Percentiles rank a stretch among this genome's conserved stretches.
These are phyloP conservation scores for Datura wrightii DNA, from an alignment of 257 asterid genomes.

Conservation along the genomic window DNA sequence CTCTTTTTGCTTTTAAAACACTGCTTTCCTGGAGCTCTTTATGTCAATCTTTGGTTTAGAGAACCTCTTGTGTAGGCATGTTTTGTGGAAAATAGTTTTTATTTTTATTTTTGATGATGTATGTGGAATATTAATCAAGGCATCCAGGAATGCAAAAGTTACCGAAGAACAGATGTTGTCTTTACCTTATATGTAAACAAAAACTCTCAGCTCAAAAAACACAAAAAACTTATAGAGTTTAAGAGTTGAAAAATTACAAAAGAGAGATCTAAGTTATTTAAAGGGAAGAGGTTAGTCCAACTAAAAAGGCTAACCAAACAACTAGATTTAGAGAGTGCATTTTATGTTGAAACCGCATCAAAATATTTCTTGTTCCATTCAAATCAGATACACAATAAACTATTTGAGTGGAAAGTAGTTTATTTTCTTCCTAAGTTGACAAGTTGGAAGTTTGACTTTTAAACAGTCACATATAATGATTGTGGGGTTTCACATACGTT, in stretches of 20 bases:
- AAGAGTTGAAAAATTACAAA: not conserved
- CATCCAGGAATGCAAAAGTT: not conserved
- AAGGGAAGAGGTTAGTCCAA: not conserved
- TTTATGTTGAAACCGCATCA: not conserved
- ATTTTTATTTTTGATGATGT: not conserved
- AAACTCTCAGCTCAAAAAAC: not conserved
- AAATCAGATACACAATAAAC: not conserved
- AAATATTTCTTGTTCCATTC: not conserved
- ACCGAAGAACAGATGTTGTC: not conserved
- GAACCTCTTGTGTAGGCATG: constrained; percentile 13
- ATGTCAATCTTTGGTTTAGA: not conserved
- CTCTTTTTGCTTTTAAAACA: not conserved
- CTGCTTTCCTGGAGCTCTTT: not conserved
- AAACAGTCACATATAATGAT: not conserved
- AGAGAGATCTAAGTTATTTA: not conserved
- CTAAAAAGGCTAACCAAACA: not conserved
- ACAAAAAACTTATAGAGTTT: not conserved
- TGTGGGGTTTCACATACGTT: not conserved
- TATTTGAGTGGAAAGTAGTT: not conserved
- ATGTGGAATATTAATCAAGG: not conserved
- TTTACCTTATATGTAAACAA: not conserved
- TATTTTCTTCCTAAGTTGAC: constrained; percentile 11
- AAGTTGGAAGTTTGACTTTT: constrained; percentile 7
- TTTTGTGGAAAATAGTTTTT: not conserved
- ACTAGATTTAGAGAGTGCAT: not conserved